Evolutionary conservation across 2,329 filamentous ascomycete species (phyloP).

Genomic region (Amauroascus niger): DNA sequence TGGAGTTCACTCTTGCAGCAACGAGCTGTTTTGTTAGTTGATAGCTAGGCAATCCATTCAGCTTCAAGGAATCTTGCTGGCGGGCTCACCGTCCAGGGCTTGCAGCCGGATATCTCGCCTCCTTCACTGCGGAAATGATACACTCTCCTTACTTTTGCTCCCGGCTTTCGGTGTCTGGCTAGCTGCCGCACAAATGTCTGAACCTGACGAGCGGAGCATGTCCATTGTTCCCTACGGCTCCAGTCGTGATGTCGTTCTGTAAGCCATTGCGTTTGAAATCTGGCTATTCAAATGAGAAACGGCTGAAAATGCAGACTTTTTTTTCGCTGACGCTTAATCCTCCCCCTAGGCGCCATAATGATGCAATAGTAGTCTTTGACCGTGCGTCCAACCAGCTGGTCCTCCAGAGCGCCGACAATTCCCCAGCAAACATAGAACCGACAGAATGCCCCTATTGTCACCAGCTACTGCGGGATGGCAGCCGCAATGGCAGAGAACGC

Average conservation of each 20-base stretch:
- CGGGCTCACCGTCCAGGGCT: neutral
- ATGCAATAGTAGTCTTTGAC: slow-evolving; percentile 87
- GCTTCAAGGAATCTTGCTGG: neutral
- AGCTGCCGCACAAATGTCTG: slow-evolving; percentile 14
- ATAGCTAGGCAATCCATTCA: neutral
- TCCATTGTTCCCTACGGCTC: slow-evolving; percentile 37
- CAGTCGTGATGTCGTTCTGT: slow-evolving; percentile 40
- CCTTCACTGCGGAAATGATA: slow-evolving; percentile 10
- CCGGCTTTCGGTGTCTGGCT: neutral
- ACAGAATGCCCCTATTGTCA: slow-evolving; percentile 85
- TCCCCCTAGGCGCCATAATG: slow-evolving; percentile 66
- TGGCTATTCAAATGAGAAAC: too few relatives aligned
- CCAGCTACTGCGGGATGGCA: slow-evolving; percentile 51
- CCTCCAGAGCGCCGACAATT: slow-evolving; percentile 53
- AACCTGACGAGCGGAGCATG: slow-evolving; percentile 24
- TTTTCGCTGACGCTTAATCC: slow-evolving; percentile 16
- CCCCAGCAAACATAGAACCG: slow-evolving; percentile 43
- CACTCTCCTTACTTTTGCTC: neutral
- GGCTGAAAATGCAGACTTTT: too few relatives aligned
- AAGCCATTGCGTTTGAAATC: slow-evolving; percentile 20
- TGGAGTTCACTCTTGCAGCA: too few relatives aligned
- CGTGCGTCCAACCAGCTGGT: slow-evolving; percentile 74
- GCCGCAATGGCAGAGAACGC: slow-evolving; percentile 32
- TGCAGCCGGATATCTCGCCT: neutral
- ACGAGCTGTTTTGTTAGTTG: too few relatives aligned